A percentile compares a stretch with the other conserved stretches of the same genome.
Evolutionary conservation across 1,139 yeast genomes (phyloP).

Genomic region (Scheffersomyces lignicola): DNA sequence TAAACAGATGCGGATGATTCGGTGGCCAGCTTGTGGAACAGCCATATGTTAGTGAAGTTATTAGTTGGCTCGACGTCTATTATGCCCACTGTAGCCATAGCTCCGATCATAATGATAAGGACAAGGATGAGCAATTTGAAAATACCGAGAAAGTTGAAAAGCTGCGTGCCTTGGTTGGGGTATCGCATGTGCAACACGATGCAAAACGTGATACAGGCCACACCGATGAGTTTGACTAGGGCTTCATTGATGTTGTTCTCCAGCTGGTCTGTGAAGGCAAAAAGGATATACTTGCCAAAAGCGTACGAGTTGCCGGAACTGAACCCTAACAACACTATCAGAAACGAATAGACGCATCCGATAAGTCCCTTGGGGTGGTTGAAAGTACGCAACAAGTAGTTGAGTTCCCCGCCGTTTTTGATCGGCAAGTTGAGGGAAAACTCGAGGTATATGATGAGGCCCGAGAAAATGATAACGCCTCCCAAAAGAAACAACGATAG

Average conservation of each 20-base stretch:
- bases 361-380: conserved; percentile 34
- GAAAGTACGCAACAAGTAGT: conserved; percentile 46
- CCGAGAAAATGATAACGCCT: conserved; percentile 47
- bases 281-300: conserved; percentile 49
- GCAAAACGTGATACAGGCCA: conserved; percentile 42
- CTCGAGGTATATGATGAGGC: conserved; percentile 47
- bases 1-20: conserved; percentile 22
- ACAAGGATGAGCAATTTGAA: conserved; percentile 42
- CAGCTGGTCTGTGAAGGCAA: conserved; percentile 28
- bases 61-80: conserved; percentile 25
- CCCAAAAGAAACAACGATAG: conserved; percentile 44
- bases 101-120: conserved; percentile 40
- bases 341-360: conserved; percentile 48
- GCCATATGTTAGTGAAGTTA: conserved; percentile 31
- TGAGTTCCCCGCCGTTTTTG: conserved; percentile 51
- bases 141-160: conserved; percentile 46
- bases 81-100: conserved; percentile 24
- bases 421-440: conserved; percentile 49
- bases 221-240: conserved; percentile 44
- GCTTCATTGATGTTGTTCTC: conserved; percentile 21
- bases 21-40: conserved; percentile 13
- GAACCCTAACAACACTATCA: conserved; percentile 48
- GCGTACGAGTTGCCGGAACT: conserved; percentile 54
- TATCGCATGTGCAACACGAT: conserved; percentile 37
- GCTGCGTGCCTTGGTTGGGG: conserved; percentile 42